Conservation (phyloP, 305 asterid genomes). For the Rubia balearica region DNA sequence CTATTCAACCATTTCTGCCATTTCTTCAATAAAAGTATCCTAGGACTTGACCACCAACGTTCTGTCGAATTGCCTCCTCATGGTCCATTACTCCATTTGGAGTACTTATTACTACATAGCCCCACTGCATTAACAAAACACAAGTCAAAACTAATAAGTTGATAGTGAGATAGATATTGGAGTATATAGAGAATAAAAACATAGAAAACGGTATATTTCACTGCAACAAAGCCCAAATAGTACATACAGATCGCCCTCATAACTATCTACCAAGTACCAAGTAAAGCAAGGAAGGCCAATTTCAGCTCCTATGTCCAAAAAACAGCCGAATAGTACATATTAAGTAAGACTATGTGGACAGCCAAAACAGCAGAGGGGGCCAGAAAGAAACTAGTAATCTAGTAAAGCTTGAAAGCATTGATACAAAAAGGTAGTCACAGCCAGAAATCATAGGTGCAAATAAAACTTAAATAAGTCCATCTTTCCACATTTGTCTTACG, state of each 20-base stretch:
- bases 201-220: not conserved
- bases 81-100: constrained; percentile 95
- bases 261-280: not conserved
- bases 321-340: no score
- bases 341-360: not conserved
- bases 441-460: not conserved
- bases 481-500: not conserved
- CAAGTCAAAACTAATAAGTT: not conserved
- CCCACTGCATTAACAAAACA: constrained; percentile 63
- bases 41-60: constrained; percentile 90
- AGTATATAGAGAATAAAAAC: not conserved
- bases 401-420: not conserved
- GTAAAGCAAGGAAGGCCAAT: not conserved
- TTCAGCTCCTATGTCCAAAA: not conserved
- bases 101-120: constrained; percentile 81
- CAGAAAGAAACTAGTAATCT: not conserved
- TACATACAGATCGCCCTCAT: not conserved
- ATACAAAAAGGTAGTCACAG: not conserved
- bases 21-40: constrained; percentile 68
- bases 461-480: not conserved
- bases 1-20: constrained; percentile 19
- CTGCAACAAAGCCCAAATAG: not conserved
- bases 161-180: not conserved
- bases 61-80: constrained; percentile 79
- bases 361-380: not conserved